A percentile compares a stretch with the other conserved stretches of the same genome.
phyloP scores from a whole-genome alignment of 108 stramenopile genomes.

The Cyclostephanos tholiformis region DNA sequence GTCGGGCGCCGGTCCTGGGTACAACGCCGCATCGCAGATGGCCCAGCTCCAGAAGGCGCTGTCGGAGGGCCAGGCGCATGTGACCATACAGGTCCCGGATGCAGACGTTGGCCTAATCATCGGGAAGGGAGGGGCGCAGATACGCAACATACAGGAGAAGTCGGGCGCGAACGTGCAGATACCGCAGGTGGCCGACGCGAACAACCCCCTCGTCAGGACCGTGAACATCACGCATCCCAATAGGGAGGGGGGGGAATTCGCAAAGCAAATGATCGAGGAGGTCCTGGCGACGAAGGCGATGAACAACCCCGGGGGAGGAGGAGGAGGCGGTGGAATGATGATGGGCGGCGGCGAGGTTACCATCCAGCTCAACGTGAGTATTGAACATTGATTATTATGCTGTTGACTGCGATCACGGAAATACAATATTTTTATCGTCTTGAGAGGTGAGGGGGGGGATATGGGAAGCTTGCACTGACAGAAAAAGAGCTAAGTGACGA shows the following conservation, averaged over 20 bases:
- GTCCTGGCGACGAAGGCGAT: slow-evolving; percentile 33
- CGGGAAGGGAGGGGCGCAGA: slow-evolving; percentile 94
- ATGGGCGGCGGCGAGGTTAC: slow-evolving; percentile 50
- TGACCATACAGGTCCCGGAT: slow-evolving; percentile 84
- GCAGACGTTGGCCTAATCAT: slow-evolving; percentile 96
- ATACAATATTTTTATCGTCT: slow-evolving; percentile 1
- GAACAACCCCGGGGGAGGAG: slow-evolving; percentile 30
- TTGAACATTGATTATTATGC: slow-evolving; percentile 4
- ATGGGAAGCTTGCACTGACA: neutral
- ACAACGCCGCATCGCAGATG: slow-evolving; percentile 51
- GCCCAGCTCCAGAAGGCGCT: slow-evolving; percentile 73
- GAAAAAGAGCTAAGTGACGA: neutral
- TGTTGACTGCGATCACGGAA: neutral
- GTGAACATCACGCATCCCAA: slow-evolving; percentile 85
- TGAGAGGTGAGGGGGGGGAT: neutral
- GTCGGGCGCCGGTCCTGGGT: slow-evolving; percentile 29
- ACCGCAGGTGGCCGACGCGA: slow-evolving; percentile 78
- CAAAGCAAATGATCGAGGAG: slow-evolving; percentile 69
- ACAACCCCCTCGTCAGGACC: slow-evolving; percentile 66
- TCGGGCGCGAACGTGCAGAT: slow-evolving; percentile 94
- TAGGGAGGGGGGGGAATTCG: slow-evolving; percentile 71
- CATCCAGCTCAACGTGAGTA: slow-evolving; percentile 73
- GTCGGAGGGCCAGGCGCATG: slow-evolving; percentile 70
- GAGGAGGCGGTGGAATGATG: slow-evolving; percentile 7
- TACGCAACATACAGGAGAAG: slow-evolving; percentile 89